A percentile compares a stretch with the other conserved stretches of the same genome.
These are phyloP conservation scores for Botrytis squamosa DNA, from an alignment of 2,329 filamentous ascomycete genomes.

Conservation along the genomic window DNA sequence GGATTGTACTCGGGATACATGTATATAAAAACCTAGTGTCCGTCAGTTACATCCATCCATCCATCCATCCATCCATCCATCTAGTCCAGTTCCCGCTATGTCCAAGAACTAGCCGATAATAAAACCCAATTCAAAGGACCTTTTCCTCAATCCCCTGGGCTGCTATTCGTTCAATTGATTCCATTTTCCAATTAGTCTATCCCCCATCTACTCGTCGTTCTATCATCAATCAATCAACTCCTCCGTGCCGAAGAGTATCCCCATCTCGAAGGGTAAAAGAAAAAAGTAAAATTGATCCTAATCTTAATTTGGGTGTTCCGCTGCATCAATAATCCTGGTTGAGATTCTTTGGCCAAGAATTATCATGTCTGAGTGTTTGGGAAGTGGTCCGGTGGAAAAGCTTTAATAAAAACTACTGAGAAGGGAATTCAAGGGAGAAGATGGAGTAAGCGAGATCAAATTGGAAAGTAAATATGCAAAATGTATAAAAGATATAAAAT, in stretches of 20 bases:
- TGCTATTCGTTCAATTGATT: not conserved
- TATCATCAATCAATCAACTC: not conserved
- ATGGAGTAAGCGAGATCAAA: not conserved
- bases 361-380: not conserved
- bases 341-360: not conserved
- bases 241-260: not conserved
- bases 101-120: not conserved
- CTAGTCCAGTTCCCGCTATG: not conserved
- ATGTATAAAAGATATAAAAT: not conserved
- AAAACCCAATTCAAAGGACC: not conserved
- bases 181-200: not conserved
- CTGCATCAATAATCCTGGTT: slow-evolving; percentile 5
- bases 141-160: not conserved
- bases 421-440: not conserved
- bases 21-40: not conserved
- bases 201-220: not conserved
- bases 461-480: not conserved
- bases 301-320: not conserved
- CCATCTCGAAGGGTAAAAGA: not conserved
- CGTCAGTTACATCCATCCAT: too few relatives aligned
- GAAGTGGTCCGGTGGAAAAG: not conserved
- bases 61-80: not conserved
- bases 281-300: slow-evolving; percentile 1
- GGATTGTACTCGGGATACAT: not conserved
- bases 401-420: not conserved